Conservation (phyloP, 176 grass and related monocot genomes). For the Carex myosuroides region DNA sequence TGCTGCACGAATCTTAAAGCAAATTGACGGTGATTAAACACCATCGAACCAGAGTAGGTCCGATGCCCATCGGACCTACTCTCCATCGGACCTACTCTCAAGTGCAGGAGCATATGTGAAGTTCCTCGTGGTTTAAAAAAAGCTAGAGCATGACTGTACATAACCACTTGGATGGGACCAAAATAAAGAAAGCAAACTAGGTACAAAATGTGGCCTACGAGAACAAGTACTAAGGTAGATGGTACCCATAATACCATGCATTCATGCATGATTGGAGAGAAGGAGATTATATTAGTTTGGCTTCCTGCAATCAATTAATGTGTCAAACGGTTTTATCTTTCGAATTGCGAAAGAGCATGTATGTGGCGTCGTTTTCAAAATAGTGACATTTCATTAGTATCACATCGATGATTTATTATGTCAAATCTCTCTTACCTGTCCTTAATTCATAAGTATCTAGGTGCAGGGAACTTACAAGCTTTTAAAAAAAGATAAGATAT, state of each 20-base stretch:
- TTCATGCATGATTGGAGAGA: slow-evolving; percentile 24
- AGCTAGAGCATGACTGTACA: neutral
- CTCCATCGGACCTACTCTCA: no score
- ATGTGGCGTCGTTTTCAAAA: slow-evolving; percentile 4
- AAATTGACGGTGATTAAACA: no score
- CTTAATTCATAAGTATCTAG: neutral
- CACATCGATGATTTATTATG: slow-evolving; percentile 9
- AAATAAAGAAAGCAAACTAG: slow-evolving; percentile 20
- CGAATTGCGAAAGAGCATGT: slow-evolving; percentile 9
- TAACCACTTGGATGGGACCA: slow-evolving; percentile 20
- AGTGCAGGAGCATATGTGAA: neutral
- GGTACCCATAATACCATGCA: slow-evolving; percentile 13
- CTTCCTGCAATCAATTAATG: slow-evolving; percentile 11
- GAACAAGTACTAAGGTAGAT: slow-evolving; percentile 21
- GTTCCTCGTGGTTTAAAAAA: slow-evolving; percentile 12
- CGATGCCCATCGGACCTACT: no score
- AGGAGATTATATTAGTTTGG: slow-evolving; percentile 15
- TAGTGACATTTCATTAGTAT: slow-evolving; percentile 8
- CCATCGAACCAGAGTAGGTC: no score
- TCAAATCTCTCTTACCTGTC: neutral
- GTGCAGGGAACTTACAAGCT: neutral
- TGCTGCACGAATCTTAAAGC: no score
- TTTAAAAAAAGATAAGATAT: neutral
- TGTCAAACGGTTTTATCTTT: neutral
- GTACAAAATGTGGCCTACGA: slow-evolving; percentile 19